Conservation (phyloP, 2,329 filamentous ascomycete genomes). For the Aspergillus sp. region DNA sequence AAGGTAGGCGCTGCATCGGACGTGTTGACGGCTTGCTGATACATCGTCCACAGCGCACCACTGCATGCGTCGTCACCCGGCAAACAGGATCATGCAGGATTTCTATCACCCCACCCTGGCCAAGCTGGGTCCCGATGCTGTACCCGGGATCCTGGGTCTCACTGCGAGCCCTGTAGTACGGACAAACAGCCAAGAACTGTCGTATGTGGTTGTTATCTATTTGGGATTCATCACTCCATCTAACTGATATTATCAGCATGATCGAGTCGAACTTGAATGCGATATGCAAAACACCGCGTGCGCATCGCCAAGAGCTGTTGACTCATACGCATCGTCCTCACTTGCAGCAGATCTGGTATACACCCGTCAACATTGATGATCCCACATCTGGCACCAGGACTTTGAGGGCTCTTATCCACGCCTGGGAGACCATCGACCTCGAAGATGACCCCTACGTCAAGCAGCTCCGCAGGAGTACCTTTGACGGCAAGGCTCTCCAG, state of each 20-base stretch:
- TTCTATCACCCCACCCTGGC: conserved; percentile 59
- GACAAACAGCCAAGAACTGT: conserved; percentile 54
- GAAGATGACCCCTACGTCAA: conserved; percentile 60
- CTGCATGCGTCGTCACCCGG: conserved; percentile 62
- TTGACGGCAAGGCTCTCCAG: conserved; percentile 27
- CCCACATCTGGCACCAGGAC: conserved; percentile 13
- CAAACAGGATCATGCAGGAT: conserved; percentile 68
- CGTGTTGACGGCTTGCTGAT: background rate
- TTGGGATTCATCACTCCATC: no score
- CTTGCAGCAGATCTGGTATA: conserved; percentile 23
- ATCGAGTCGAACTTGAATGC: conserved; percentile 71
- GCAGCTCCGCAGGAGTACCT: conserved; percentile 42
- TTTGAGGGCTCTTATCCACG: conserved; percentile 46
- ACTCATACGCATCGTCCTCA: conserved; percentile 65
- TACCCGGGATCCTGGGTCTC: conserved; percentile 71
- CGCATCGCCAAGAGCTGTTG: conserved; percentile 68
- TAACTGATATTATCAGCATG: conserved; percentile 26
- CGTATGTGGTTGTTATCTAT: no score
- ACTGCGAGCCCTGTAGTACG: conserved; percentile 75
- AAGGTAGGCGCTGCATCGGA: conserved; percentile 54
- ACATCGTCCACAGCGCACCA: conserved; percentile 60
- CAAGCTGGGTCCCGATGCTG: conserved; percentile 26
- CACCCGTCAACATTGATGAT: conserved; percentile 1
- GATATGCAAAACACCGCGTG: conserved; percentile 64
- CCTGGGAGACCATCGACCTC: conserved; percentile 52